Evolutionary conservation across 139 green algal species (phyloP).

Genomic region (Asterochloris sp.): DNA sequence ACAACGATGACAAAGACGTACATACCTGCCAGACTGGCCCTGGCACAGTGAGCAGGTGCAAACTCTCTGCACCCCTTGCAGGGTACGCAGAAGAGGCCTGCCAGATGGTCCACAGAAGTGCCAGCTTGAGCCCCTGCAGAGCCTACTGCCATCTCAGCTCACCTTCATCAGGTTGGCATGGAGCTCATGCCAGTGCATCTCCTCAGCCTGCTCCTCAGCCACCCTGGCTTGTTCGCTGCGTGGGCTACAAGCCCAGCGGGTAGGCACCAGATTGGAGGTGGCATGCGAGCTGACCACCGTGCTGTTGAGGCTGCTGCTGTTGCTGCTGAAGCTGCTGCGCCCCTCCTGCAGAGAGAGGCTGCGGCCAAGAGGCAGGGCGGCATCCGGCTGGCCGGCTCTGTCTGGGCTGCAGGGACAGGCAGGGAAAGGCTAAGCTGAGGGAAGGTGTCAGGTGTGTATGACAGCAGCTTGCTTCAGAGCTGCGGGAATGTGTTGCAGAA

Average conservation of each 20-base stretch:
- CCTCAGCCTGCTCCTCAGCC: conserved; percentile 10
- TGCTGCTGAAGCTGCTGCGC: conserved; percentile 8
- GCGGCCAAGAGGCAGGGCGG: neutral
- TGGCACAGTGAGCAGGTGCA: no score
- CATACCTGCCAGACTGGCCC: no score
- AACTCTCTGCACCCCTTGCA: no score
- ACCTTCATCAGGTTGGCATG: neutral
- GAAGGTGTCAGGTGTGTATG: neutral
- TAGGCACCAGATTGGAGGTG: neutral
- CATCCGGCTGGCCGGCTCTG: neutral
- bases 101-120: conserved; percentile 1
- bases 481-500: neutral
- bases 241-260: neutral
- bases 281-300: conserved; percentile 1
- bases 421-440: neutral
- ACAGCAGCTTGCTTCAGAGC: neutral
- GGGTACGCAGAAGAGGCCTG: neutral
- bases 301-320: conserved; percentile 17
- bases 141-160: neutral
- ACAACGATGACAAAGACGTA: no score
- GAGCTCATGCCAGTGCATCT: neutral
- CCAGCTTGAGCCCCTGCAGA: neutral
- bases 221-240: neutral
- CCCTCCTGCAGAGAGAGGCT: neutral
- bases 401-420: neutral